phyloP scores from a whole-genome alignment of 2,329 filamentous ascomycete genomes.

The Pseudogymnoascus sp. region DNA sequence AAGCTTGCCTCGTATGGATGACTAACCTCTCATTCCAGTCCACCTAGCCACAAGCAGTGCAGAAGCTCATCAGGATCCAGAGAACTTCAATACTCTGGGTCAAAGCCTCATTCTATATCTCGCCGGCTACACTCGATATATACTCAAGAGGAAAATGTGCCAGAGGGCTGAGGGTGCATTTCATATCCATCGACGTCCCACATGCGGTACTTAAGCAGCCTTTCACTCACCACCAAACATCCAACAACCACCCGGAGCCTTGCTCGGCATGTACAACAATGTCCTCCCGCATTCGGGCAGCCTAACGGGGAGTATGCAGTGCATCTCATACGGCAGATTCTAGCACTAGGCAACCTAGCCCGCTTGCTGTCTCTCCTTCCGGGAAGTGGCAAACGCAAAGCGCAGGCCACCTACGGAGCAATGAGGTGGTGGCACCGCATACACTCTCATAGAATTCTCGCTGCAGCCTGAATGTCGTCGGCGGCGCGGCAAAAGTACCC shows the following conservation, averaged over 20 bases:
- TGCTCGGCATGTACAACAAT: constrained; percentile 8
- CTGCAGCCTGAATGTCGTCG: constrained; percentile 6
- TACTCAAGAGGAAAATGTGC: neutral
- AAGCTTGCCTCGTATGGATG: neutral
- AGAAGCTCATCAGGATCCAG: constrained; percentile 5
- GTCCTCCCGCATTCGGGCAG: constrained; percentile 1
- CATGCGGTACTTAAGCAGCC: constrained; percentile 7
- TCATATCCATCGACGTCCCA: neutral
- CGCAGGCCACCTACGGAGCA: neutral
- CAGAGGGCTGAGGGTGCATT: neutral
- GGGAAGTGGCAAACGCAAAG: neutral
- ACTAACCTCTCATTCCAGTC: constrained; percentile 4
- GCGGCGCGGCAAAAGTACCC: constrained; percentile 6
- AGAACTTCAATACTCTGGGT: neutral
- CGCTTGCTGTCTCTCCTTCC: neutral
- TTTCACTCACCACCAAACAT: neutral
- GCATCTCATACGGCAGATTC: neutral
- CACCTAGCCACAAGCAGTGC: constrained; percentile 5
- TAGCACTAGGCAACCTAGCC: neutral
- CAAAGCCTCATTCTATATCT: constrained; percentile 1
- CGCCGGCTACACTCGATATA: neutral
- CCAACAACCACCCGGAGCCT: neutral
- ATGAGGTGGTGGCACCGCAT: neutral
- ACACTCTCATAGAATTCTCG: neutral
- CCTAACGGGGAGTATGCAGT: constrained; percentile 6